These are phyloP conservation scores for Heliamphora pulchella DNA, from an alignment of 179 eudicot genomes.

Conservation along the genomic window DNA sequence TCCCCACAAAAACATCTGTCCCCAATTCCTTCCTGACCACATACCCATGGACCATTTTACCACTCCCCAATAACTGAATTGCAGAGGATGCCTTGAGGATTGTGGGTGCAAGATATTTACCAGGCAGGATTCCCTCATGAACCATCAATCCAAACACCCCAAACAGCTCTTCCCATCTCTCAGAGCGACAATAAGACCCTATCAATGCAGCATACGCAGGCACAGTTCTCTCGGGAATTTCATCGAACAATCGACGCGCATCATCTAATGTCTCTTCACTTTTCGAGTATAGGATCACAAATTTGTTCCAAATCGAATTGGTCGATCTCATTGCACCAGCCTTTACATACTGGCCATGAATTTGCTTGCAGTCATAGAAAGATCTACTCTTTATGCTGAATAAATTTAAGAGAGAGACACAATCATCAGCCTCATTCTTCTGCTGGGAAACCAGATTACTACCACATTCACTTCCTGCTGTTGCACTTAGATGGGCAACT, in stretches of 20 bases:
- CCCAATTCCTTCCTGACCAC: conserved; percentile 32
- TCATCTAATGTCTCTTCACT: conserved; percentile 23
- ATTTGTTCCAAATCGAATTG: conserved; percentile 32
- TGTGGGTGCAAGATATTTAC: conserved; percentile 45
- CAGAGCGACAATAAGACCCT: conserved; percentile 29
- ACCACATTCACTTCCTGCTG: background rate
- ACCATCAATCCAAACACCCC: conserved; percentile 34
- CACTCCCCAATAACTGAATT: conserved; percentile 22
- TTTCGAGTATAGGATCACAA: conserved; percentile 25
- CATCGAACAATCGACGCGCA: too few species aligned
- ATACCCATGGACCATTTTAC: conserved; percentile 56
- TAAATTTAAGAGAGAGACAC: conserved; percentile 20
- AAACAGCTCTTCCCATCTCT: conserved; percentile 44
- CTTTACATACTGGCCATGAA: conserved; percentile 36
- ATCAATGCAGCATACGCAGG: conserved; percentile 47
- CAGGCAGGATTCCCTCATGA: conserved; percentile 41
- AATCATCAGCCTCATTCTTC: conserved; percentile 17
- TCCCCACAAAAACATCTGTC: conserved; percentile 40
- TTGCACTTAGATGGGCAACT: background rate
- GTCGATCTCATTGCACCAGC: conserved; percentile 25
- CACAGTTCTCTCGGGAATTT: too few species aligned
- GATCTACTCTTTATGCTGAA: conserved; percentile 8
- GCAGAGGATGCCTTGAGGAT: conserved; percentile 48
- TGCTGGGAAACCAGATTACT: background rate
- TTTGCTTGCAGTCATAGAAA: conserved; percentile 33